Percentiles rank a stretch among this genome's conserved stretches.
phyloP scores from a whole-genome alignment of 140 eudicot genomes.

The Flaveria floridana region DNA sequence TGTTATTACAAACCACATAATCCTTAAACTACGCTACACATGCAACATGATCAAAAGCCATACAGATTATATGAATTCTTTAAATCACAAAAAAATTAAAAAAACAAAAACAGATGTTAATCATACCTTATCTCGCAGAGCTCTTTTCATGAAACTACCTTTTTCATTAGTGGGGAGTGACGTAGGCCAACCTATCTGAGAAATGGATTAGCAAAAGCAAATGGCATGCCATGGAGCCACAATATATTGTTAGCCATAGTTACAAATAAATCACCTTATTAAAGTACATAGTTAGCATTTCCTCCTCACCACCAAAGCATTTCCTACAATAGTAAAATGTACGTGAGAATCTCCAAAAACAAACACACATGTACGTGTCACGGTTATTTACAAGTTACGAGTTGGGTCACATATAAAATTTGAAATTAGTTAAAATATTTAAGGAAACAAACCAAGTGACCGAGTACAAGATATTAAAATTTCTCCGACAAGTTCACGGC shows the following conservation, averaged over 20 bases:
- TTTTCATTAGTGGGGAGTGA: slow-evolving; percentile 90
- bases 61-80: background rate
- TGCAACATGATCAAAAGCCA: slow-evolving; percentile 11
- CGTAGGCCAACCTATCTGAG: slow-evolving; percentile 99
- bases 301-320: slow-evolving; percentile 87
- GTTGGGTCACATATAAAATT: background rate
- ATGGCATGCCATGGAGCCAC: background rate
- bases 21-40: background rate
- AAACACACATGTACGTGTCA: slow-evolving; percentile 1
- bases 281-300: slow-evolving; percentile 78
- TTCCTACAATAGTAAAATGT: slow-evolving; percentile 51
- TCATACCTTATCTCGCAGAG: slow-evolving; percentile 77
- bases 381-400: background rate
- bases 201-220: slow-evolving; percentile 21
- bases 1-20: background rate
- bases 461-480: background rate
- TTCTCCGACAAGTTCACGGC: slow-evolving; percentile 9
- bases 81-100: background rate
- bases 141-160: slow-evolving; percentile 66
- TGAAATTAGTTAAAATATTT: background rate
- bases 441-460: slow-evolving; percentile 4
- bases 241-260: slow-evolving; percentile 14
- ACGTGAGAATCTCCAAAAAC: slow-evolving; percentile 8
- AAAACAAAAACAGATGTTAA: background rate
- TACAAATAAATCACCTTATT: slow-evolving; percentile 60